A percentile compares a stretch with the other conserved stretches of the same genome.
Evolutionary conservation across 768 basidiomycete genomes (phyloP).

Genomic region (Mycena amicta): DNA sequence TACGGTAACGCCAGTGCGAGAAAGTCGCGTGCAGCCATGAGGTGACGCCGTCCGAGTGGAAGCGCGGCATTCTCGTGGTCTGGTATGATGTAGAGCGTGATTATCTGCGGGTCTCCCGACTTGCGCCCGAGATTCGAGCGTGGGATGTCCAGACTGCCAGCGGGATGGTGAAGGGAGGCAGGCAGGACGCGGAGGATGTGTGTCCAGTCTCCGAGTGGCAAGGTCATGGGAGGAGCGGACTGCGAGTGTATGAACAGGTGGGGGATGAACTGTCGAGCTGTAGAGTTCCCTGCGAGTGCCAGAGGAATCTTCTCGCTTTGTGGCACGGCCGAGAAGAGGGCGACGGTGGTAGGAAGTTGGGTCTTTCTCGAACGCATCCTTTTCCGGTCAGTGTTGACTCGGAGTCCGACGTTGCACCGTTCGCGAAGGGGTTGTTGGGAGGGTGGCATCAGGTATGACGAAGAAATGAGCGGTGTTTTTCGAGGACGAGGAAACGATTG

Average conservation of each 20-base stretch:
- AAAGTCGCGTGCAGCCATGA: constrained; percentile 22
- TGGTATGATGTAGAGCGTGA: constrained; percentile 4
- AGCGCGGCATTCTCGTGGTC: not conserved
- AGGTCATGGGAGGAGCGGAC: not conserved
- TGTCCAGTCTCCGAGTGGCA: constrained; percentile 17
- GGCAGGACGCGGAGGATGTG: constrained; percentile 19
- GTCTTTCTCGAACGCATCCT: no score
- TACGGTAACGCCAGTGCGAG: constrained; percentile 22
- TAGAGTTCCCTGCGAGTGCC: no score
- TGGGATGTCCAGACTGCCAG: not conserved
- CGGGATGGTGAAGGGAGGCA: not conserved
- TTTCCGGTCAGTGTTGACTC: no score
- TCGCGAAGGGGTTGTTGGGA: no score
- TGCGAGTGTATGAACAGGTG: constrained; percentile 13
- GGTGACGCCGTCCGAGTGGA: constrained; percentile 4
- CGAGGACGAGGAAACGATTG: no score
- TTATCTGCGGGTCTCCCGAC: not conserved
- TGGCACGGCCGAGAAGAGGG: no score
- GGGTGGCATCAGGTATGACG: no score
- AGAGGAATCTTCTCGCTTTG: no score
- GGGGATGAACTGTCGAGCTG: constrained; percentile 21
- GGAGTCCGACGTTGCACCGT: no score
- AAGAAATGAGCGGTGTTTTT: no score
- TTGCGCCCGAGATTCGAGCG: not conserved
- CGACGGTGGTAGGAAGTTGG: no score